Conservation (phyloP, 345 rosid species). For the Eucalyptus erythrocorys region DNA sequence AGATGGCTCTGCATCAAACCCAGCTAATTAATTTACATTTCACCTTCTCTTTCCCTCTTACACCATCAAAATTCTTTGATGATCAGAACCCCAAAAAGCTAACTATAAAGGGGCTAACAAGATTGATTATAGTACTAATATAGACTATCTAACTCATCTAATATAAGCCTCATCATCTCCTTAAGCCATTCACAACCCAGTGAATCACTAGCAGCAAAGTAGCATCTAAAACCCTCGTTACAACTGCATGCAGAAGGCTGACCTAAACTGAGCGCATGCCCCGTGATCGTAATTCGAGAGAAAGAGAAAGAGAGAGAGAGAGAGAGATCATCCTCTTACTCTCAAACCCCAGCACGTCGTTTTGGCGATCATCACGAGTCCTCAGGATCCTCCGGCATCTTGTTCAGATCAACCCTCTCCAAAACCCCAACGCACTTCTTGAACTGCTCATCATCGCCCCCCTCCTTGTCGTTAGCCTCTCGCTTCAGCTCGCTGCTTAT, state of each 20-base stretch:
- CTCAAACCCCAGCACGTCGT: not conserved
- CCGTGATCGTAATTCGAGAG: not conserved
- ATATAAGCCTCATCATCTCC: not conserved
- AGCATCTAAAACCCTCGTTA: not conserved
- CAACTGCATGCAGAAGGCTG: not conserved
- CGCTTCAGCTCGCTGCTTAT: not conserved
- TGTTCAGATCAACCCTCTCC: slow-evolving; percentile 82
- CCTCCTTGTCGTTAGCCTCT: not conserved
- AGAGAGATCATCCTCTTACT: not conserved
- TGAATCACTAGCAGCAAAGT: not conserved
- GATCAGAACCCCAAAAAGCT: not conserved
- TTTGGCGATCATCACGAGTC: slow-evolving; percentile 31
- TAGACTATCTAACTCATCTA: not conserved
- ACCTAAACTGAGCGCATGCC: not conserved
- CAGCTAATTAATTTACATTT: not conserved
- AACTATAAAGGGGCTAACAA: not conserved
- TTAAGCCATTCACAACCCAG: not conserved
- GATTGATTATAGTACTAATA: not conserved
- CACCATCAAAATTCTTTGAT: not conserved
- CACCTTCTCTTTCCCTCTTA: not conserved
- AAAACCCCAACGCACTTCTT: slow-evolving; percentile 30
- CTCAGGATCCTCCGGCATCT: slow-evolving; percentile 95
- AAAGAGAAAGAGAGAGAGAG: not conserved
- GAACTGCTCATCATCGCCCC: slow-evolving; percentile 2
- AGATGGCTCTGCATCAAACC: not conserved